Evolutionary conservation across 768 basidiomycete species (phyloP).

Genomic region (Lactifluus subvellereus): DNA sequence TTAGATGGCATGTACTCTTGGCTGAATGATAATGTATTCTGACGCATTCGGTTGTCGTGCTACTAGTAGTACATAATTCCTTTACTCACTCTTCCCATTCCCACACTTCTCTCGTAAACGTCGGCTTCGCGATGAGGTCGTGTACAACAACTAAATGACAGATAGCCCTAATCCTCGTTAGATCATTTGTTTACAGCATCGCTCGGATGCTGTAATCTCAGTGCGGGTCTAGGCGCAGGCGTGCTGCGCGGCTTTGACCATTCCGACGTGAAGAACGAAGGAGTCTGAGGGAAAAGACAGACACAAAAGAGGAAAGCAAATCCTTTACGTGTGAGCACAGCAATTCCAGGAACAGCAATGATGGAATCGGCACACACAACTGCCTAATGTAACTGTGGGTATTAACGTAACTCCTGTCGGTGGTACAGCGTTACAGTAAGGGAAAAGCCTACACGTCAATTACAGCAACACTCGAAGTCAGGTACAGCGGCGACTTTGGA

Average conservation of each 20-base stretch:
- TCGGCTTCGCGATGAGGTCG: neutral
- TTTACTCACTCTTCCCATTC: neutral
- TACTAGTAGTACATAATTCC: no score
- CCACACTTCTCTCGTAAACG: neutral
- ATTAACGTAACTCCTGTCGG: neutral
- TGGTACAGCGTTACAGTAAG: no score
- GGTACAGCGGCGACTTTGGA: neutral
- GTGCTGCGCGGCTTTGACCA: neutral
- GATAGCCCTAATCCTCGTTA: neutral
- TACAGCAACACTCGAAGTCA: neutral
- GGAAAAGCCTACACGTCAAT: no score
- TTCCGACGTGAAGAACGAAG: neutral
- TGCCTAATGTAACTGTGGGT: neutral
- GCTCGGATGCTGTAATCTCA: neutral
- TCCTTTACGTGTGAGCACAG: neutral
- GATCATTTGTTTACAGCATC: neutral
- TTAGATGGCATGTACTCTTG: neutral
- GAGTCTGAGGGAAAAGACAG: neutral
- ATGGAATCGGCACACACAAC: no score
- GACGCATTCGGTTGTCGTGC: neutral
- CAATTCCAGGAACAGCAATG: neutral
- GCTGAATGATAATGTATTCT: neutral
- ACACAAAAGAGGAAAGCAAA: neutral
- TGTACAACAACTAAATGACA: neutral
- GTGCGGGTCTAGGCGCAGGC: neutral